Percentiles rank a stretch among this genome's conserved stretches.
phyloP scores from a whole-genome alignment of 179 eudicot genomes.

The Beta macrorhiza region DNA sequence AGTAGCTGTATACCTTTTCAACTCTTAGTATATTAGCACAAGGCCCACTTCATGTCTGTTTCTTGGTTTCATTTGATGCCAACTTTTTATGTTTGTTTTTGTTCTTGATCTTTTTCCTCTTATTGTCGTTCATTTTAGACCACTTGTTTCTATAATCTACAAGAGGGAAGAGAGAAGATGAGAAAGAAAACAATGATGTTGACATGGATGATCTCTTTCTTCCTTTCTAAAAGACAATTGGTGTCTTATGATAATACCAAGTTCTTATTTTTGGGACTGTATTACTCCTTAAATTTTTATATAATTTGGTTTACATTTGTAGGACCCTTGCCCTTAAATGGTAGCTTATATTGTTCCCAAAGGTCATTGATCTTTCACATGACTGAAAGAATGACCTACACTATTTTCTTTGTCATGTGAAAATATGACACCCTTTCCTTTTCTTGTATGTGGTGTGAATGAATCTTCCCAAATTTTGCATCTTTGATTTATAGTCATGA shows the following conservation, averaged over 20 bases:
- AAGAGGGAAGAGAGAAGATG: neutral
- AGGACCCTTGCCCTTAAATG: conserved; percentile 25
- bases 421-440: conserved; percentile 17
- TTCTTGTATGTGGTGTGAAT: conserved; percentile 16
- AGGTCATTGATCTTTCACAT: conserved; percentile 41
- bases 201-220: conserved; percentile 22
- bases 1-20: neutral
- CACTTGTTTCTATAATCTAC: conserved; percentile 15
- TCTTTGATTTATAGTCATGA: conserved; percentile 23
- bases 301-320: conserved; percentile 22
- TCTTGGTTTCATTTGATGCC: conserved; percentile 21
- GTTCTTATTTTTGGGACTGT: conserved; percentile 20
- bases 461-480: conserved; percentile 24
- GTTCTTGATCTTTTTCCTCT: conserved; percentile 20
- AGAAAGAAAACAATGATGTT: conserved; percentile 16
- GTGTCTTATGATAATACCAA: conserved; percentile 20
- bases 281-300: conserved; percentile 9
- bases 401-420: conserved; percentile 7
- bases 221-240: conserved; percentile 11
- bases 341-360: conserved; percentile 29
- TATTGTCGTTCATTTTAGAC: conserved; percentile 25
- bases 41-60: conserved; percentile 34
- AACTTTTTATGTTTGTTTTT: conserved; percentile 28
- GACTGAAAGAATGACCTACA: conserved; percentile 29
- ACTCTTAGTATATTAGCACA: neutral